Base-by-base conservation (phyloP, 805 yeast genomes). In the Candida montana region DNA sequence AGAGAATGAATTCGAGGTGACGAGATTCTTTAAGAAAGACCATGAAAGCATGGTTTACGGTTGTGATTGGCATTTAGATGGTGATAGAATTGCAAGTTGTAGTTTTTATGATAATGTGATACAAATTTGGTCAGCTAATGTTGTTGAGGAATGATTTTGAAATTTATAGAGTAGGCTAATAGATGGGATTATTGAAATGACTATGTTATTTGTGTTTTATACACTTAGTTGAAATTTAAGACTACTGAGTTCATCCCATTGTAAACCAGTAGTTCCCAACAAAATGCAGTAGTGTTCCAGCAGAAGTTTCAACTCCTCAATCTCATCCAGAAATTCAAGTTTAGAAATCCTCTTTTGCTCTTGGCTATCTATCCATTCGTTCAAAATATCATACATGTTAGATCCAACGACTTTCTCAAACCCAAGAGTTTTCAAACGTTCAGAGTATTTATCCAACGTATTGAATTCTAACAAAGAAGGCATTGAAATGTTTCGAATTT, bases 11-110 rank as follows among this genome's bases (percentile, higher is more conserved):
- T 52, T 63, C 1, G 40, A 43, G 8, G 60, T 74, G 40, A 55
- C 60, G 3, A 65, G 67, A 20, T 72, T 70, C 42, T 74, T 76
- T 57, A 81, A 81, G 54, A 71, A 72, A 11, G 84, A 83, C 24
- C 98, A 91, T 57, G 81, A 79, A 37, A 87, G 96, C 45, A 91
- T 93, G 88, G 90, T 91, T 41, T 91, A 91, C 55, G 99, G 98
- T 0, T 96, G 95, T 5, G 96, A 85, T 56, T 90, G 97, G 95
- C 62, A 70, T 12, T 54, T 56, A 2, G 68, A 68, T 5, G 77
- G 70, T 7, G 59, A 61, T 2, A 51, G 59, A 5, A 75, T 83
- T 7, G 83, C 77, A 3, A 89, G 96, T 1, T 91, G 97, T 59
- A 88, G 96, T 41, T 91, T 91, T 60, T 91, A 91, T 64, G 99